Conservation (phyloP, 768 basidiomycete species). For the Leucocoprinus sp. region DNA sequence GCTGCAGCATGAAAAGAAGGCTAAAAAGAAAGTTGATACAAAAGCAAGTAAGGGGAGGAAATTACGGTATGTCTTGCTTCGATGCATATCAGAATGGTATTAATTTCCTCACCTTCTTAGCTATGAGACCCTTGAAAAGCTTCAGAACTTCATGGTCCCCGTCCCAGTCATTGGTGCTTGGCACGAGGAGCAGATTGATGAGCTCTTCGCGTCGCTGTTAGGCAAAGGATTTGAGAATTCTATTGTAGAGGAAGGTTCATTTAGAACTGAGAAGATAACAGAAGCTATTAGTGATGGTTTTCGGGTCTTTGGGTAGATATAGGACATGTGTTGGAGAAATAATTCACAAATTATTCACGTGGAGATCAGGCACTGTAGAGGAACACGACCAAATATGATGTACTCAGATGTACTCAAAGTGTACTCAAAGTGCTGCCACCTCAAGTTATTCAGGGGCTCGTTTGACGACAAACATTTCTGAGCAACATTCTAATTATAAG, state of each 20-base stretch:
- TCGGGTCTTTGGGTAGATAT: constrained; percentile 48
- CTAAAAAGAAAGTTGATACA: constrained; percentile 87
- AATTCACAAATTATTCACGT: constrained; percentile 8
- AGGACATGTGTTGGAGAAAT: background rate
- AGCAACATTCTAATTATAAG: no score
- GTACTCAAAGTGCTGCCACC: constrained; percentile 4
- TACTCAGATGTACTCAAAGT: background rate
- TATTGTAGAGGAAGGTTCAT: constrained; percentile 20
- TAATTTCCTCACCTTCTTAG: background rate
- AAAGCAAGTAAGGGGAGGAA: constrained; percentile 95
- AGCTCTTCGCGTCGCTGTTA: constrained; percentile 82
- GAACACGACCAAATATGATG: constrained; percentile 35
- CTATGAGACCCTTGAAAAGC: constrained; percentile 91
- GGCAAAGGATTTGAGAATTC: constrained; percentile 59
- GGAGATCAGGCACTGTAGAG: constrained; percentile 16
- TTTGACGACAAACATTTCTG: no score
- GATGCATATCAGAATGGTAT: background rate
- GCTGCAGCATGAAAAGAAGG: constrained; percentile 59
- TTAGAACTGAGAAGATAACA: constrained; percentile 17
- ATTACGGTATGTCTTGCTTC: constrained; percentile 48
- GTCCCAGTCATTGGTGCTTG: constrained; percentile 61
- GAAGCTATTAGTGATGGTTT: constrained; percentile 38
- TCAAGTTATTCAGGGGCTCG: constrained; percentile 8
- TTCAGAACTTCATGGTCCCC: constrained; percentile 96
- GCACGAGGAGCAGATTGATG: constrained; percentile 97